Conservation (phyloP, 208 protist genomes). For the Acanthamoeba divionensis region DNA sequence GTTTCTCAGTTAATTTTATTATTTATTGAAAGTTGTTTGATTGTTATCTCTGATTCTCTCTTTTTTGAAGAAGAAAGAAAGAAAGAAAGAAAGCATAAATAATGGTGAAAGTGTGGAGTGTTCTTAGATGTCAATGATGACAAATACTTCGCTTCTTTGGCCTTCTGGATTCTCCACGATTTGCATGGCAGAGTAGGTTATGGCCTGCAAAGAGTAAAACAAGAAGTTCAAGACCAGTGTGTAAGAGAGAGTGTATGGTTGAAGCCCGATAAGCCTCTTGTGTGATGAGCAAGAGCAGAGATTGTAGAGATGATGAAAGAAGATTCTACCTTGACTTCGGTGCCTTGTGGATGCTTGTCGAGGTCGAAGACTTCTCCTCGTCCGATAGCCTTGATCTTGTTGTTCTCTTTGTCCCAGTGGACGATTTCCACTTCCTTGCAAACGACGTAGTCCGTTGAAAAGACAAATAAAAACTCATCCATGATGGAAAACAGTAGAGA, state of each 20-base stretch:
- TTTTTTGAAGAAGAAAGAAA: no score
- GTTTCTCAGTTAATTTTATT: no score
- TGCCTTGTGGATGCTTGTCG: conserved; percentile 48
- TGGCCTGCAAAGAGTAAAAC: neutral
- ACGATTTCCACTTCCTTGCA: conserved; percentile 44
- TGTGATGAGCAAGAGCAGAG: no score
- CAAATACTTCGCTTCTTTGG: conserved; percentile 5
- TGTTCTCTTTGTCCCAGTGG: conserved; percentile 37
- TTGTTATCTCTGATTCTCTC: no score
- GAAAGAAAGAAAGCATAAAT: no score
- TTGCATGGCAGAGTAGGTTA: conserved; percentile 40
- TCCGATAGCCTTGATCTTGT: neutral
- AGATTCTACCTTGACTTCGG: conserved; percentile 44
- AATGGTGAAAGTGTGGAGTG: neutral
- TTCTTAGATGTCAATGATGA: conserved; percentile 54
- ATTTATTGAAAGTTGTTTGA: no score
- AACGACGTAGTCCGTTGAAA: neutral
- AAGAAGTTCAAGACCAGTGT: neutral
- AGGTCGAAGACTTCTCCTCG: conserved; percentile 47
- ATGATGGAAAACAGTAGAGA: conserved; percentile 36
- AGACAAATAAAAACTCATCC: conserved; percentile 52
- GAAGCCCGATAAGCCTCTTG: neutral
- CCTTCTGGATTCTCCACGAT: conserved; percentile 14
- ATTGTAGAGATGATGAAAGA: neutral
- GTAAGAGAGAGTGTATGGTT: neutral